These are phyloP conservation scores for Leccinum incarnatum DNA, from an alignment of 768 basidiomycete genomes.

Conservation along the genomic window DNA sequence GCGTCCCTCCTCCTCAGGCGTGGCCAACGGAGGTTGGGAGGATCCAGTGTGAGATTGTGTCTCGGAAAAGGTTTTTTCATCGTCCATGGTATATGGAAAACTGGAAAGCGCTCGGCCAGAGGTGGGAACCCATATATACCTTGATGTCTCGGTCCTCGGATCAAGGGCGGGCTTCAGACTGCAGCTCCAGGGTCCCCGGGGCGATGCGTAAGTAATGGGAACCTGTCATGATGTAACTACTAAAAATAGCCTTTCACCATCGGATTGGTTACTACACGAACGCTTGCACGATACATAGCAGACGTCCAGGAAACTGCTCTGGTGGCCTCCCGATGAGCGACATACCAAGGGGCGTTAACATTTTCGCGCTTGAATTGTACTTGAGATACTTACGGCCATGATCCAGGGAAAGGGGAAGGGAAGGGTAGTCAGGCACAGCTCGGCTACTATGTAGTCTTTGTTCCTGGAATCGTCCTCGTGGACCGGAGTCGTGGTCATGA, in stretches of 20 bases:
- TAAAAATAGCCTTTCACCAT: background rate
- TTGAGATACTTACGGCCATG: no score
- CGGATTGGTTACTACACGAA: background rate
- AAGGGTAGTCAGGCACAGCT: no score
- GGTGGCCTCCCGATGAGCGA: background rate
- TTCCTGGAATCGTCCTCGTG: no score
- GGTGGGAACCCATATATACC: background rate
- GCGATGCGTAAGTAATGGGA: background rate
- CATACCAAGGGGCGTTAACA: background rate
- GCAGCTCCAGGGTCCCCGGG: background rate
- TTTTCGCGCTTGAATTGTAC: no score
- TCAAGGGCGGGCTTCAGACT: background rate
- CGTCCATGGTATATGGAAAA: constrained; percentile 14
- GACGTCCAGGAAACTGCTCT: background rate
- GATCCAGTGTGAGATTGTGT: background rate
- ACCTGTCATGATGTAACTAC: background rate
- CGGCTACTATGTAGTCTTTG: no score
- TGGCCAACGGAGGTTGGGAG: constrained; percentile 17
- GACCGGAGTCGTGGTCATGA: no score
- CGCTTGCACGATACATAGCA: background rate
- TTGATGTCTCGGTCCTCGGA: background rate
- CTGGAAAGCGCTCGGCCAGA: background rate
- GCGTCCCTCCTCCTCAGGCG: constrained; percentile 33
- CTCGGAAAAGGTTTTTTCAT: constrained; percentile 13
- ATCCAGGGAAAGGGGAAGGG: no score